These are phyloP conservation scores for Phaeodactylum tricornutum DNA, from an alignment of 108 stramenopile species.

Conservation along the genomic window DNA sequence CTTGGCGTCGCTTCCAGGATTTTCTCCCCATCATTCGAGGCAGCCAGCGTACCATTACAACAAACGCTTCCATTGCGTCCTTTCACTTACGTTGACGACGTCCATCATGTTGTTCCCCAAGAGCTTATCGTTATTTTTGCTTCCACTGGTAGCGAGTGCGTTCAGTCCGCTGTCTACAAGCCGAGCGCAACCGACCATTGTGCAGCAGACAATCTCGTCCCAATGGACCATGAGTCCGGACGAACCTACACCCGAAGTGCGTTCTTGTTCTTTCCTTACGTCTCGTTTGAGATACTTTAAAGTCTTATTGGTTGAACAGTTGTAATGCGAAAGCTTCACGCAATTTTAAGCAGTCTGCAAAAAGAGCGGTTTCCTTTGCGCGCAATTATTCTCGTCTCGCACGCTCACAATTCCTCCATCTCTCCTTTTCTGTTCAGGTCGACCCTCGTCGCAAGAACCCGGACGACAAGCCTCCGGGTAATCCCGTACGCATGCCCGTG, in stretches of 20 bases:
- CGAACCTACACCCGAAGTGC: constrained; percentile 19
- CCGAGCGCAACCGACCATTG: not conserved
- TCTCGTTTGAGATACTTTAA: not conserved
- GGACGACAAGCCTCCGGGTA: constrained; percentile 39
- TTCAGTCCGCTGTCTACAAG: no score
- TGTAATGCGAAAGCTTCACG: no score
- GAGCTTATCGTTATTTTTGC: no score
- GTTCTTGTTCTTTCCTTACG: not conserved
- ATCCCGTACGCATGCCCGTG: constrained; percentile 65
- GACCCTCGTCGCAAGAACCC: constrained; percentile 81
- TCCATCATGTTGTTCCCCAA: no score
- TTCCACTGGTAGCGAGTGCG: no score
- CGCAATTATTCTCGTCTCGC: not conserved
- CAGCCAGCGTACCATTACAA: no score
- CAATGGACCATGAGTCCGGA: constrained; percentile 18
- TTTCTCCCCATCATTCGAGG: no score
- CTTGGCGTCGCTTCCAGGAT: no score
- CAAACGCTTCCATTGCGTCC: no score
- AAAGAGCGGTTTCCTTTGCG: not conserved
- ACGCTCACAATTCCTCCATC: not conserved
- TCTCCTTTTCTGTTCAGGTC: constrained; percentile 21
- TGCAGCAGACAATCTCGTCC: constrained; percentile 1
- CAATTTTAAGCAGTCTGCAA: not conserved
- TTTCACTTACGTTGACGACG: no score
- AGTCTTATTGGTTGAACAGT: no score